Evolutionary conservation across 345 rosid species (phyloP).

Genomic region (Alliaria petiolata): DNA sequence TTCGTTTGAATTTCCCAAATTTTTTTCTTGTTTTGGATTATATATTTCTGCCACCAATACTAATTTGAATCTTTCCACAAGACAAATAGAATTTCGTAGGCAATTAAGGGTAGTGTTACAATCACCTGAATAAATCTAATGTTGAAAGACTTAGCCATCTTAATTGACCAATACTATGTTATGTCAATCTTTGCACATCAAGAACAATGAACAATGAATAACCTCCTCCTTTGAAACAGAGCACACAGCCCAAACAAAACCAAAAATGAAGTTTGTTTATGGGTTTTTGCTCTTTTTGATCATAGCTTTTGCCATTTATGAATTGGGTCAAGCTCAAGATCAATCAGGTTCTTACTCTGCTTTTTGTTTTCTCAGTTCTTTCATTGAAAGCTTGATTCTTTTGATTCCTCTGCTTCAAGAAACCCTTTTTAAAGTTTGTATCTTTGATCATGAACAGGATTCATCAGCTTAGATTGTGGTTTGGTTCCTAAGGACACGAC

Average conservation of each 20-base stretch:
- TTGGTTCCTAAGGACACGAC: not conserved
- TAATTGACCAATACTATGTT: constrained; percentile 19
- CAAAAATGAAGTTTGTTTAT: not conserved
- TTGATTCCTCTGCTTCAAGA: not conserved
- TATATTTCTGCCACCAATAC: constrained; percentile 1
- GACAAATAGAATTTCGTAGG: not conserved
- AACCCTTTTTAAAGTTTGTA: not conserved
- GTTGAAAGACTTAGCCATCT: not conserved
- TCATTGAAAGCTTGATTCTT: not conserved
- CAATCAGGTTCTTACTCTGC: constrained; percentile 24
- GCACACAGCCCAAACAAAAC: not conserved
- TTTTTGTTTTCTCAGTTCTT: not conserved
- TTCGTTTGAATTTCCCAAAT: not conserved
- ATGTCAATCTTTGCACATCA: not conserved
- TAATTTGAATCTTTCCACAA: constrained; percentile 16
- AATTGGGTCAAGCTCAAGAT: constrained; percentile 23
- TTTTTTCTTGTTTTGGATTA: not conserved
- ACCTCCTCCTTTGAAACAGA: not conserved
- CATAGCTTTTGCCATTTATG: not conserved
- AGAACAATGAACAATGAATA: not conserved
- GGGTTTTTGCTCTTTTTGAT: constrained; percentile 1
- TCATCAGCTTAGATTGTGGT: constrained; percentile 36
- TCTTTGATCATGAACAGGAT: constrained; percentile 16
- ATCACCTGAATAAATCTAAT: constrained; percentile 14
- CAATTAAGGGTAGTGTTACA: not conserved